Evolutionary conservation across 352 stramenopile genomes (phyloP), one percentile per base, ranked within the genome.

Genomic region (Phytophthora europaea): DNA sequence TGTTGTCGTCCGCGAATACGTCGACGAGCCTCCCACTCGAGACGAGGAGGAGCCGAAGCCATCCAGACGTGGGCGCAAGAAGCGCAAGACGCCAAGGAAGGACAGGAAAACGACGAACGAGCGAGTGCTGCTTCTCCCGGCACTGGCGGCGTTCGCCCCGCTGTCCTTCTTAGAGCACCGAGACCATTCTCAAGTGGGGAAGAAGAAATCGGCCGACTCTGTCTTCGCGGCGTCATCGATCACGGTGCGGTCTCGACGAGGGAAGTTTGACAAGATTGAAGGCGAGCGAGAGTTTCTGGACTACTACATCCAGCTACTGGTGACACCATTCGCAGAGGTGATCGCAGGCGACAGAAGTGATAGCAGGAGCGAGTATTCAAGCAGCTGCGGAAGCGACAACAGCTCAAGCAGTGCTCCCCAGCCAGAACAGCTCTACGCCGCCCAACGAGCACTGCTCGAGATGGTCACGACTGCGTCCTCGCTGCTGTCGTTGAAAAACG

Each of bases 261-360:
- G 61, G 16, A 70, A 74, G 23, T 76, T 83, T 40, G 52, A 22
- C 2, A 82, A 70, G 26, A 69, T 85, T 8, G 81, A 86, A 7
- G 61, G 81, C 8, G 81, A 88, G 65, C 73, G 81, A 3, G 31
- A 76, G 28, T 87, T 88, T 50, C 50, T 87, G 6, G 74, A 88
- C 40, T 67, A 79, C n/a, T 68, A 85, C 2, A 62, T 88, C 9
- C 61, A 68, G 33, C 33, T 70, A 15, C 63, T 88, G 6, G 48
- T 57, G 23, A 56, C 51, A 4, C 23, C 31, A 4, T 45, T 59
- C 31, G 6, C 15, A 8, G 26, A 54, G 18, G 15, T 48, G 3
- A 15, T 78, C 10, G 76, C 70, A 2, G 68, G 65, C 0, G 23
- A 53, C 36, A 38, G 40, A 9, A 7, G 15, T 2, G 18, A 10